Conservation (phyloP, 2,329 filamentous ascomycete genomes). For the Triangularia verruculosa region DNA sequence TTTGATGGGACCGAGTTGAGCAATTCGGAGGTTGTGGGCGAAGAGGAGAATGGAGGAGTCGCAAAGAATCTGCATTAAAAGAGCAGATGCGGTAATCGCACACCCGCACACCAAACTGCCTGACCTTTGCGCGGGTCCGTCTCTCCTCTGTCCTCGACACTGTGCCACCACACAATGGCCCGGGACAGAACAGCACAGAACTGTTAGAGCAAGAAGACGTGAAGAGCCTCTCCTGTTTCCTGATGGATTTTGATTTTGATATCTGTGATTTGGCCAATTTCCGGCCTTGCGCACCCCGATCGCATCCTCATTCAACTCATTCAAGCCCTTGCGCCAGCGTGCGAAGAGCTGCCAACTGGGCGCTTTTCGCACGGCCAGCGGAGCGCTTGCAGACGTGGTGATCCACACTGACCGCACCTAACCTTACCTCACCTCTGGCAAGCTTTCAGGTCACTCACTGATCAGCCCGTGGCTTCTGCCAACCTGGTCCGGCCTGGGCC, state of each 20-base stretch:
- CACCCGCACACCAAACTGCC: slow-evolving; percentile 24
- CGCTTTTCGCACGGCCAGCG: slow-evolving; percentile 5
- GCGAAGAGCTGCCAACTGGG: slow-evolving; percentile 2
- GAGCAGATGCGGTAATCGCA: slow-evolving; percentile 29
- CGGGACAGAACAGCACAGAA: neutral
- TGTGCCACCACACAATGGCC: slow-evolving; percentile 22
- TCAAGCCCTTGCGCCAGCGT: slow-evolving; percentile 9
- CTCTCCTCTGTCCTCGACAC: slow-evolving; percentile 18
- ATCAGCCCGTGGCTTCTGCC: neutral
- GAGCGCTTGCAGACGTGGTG: slow-evolving; percentile 5
- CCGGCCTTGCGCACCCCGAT: slow-evolving; percentile 14
- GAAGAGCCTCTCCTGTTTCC: neutral
- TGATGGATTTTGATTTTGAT: neutral
- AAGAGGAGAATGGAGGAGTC: slow-evolving; percentile 32
- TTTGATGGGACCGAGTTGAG: slow-evolving; percentile 31
- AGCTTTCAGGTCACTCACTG: neutral
- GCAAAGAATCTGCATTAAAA: slow-evolving; percentile 31
- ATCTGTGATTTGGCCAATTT: slow-evolving; percentile 11
- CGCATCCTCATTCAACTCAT: slow-evolving; percentile 19
- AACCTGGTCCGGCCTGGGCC: neutral
- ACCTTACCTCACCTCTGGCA: neutral
- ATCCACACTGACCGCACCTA: neutral
- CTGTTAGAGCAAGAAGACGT: neutral
- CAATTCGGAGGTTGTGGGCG: slow-evolving; percentile 32
- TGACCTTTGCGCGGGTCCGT: slow-evolving; percentile 11